Evolutionary conservation across 2,329 filamentous ascomycete genomes (phyloP).

Genomic region (Eutypa lata): DNA sequence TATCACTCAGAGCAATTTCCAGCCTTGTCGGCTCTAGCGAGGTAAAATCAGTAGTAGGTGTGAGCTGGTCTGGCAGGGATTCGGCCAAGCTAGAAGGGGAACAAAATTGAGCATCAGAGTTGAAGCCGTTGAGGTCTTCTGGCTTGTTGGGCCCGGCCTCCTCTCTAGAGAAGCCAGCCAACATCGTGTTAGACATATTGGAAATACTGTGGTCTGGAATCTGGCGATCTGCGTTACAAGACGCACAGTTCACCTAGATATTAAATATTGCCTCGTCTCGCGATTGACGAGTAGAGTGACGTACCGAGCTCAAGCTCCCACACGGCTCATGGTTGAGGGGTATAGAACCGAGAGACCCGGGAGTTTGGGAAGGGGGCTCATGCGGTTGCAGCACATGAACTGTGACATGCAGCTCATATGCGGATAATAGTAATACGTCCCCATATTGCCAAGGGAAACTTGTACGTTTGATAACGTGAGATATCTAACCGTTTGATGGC

Average conservation of each 20-base stretch:
- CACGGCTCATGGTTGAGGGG: not conserved
- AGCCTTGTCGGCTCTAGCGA: not conserved
- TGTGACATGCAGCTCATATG: not conserved
- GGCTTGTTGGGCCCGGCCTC: not conserved
- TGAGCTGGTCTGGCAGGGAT: not conserved
- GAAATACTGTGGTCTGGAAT: no score
- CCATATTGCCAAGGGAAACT: not conserved
- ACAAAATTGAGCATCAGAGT: not conserved
- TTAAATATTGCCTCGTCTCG: no score
- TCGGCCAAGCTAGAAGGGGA: not conserved
- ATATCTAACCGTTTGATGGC: not conserved
- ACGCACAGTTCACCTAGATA: no score
- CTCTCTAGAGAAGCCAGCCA: not conserved
- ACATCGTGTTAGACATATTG: not conserved
- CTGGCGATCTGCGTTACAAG: no score
- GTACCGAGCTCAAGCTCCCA: not conserved
- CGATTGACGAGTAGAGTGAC: not conserved
- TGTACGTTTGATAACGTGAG: not conserved
- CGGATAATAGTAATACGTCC: not conserved
- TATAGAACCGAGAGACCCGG: not conserved
- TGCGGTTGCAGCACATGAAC: not conserved
- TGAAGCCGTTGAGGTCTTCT: not conserved
- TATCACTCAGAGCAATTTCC: not conserved
- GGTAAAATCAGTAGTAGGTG: not conserved
- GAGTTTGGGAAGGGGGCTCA: not conserved